These are phyloP conservation scores for Dendrobium officinale DNA, from an alignment of 106 monocot species.

Conservation along the genomic window DNA sequence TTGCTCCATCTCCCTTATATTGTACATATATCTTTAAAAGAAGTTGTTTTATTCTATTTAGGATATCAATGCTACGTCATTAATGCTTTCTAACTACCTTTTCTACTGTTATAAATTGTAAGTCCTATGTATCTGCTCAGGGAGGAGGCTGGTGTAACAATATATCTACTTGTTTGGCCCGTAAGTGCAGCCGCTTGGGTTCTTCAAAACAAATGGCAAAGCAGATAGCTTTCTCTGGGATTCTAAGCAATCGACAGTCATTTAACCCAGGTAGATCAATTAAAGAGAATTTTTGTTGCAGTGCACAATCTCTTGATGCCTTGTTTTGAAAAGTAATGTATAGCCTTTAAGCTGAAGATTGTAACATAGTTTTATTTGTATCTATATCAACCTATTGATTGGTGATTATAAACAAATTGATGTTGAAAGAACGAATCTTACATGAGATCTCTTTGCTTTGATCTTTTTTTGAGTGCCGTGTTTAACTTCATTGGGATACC, in stretches of 20 bases:
- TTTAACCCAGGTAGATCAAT: constrained; percentile 59
- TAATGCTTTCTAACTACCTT: not conserved
- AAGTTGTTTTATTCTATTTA: not conserved
- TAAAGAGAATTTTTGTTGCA: not conserved
- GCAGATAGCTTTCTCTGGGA: constrained; percentile 63
- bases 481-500: not conserved
- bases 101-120: not conserved
- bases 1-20: not conserved
- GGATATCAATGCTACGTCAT: not conserved
- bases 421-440: no score
- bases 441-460: no score
- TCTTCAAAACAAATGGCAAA: constrained; percentile 31
- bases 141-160: constrained; percentile 96
- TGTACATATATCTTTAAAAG: not conserved
- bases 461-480: no score
- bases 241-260: constrained; percentile 40
- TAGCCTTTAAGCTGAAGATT: not conserved
- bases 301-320: not conserved
- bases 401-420: not conserved
- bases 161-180: constrained; percentile 39
- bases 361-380: not conserved
- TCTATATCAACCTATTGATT: not conserved
- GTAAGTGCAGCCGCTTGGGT: constrained; percentile 53
- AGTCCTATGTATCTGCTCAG: constrained; percentile 14
- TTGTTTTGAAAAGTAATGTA: not conserved